Evolutionary conservation across 352 stramenopile species (phyloP).

Genomic region (Phytophthora palmivora): DNA sequence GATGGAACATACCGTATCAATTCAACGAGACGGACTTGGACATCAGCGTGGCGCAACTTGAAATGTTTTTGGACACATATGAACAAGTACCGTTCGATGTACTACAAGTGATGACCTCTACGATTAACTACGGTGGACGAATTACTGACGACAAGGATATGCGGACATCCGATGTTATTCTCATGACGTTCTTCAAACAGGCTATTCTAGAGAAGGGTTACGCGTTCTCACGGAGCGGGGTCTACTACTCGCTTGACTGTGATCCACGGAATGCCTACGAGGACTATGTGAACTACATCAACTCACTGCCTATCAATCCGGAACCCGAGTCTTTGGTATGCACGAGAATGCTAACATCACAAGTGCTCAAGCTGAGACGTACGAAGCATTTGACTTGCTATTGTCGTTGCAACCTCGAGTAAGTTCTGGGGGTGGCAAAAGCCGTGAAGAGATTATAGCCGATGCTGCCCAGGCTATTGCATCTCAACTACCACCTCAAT

Average conservation of each 20-base stretch:
- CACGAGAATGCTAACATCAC: conserved; percentile 96
- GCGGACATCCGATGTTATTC: conserved; percentile 90
- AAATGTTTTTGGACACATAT: conserved; percentile 93
- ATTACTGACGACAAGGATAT: conserved; percentile 96
- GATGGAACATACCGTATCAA: conserved; percentile 98
- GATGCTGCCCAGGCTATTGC: conserved; percentile 88
- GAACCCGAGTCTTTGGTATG: conserved; percentile 96
- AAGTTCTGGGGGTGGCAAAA: conserved; percentile 75
- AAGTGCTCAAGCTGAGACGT: conserved; percentile 91
- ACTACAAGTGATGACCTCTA: conserved; percentile 93
- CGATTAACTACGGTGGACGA: conserved; percentile 95
- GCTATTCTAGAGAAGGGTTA: conserved; percentile 81
- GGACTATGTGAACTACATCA: conserved; percentile 94
- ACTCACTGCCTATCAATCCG: conserved; percentile 90
- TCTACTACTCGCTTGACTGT: conserved; percentile 76
- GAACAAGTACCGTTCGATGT: conserved; percentile 89
- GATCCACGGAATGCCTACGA: conserved; percentile 77
- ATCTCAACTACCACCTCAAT: conserved; percentile 70
- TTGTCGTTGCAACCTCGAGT: conserved; percentile 89
- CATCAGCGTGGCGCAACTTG: conserved; percentile 82
- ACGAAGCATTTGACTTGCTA: conserved; percentile 89
- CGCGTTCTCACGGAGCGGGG: conserved; percentile 73
- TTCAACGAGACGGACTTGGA: conserved; percentile 97
- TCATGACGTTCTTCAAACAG: conserved; percentile 91
- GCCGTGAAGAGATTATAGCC: conserved; percentile 90